Evolutionary conservation across 163 green algal species (phyloP).

Genomic region (Prototheca wickerhamii): DNA sequence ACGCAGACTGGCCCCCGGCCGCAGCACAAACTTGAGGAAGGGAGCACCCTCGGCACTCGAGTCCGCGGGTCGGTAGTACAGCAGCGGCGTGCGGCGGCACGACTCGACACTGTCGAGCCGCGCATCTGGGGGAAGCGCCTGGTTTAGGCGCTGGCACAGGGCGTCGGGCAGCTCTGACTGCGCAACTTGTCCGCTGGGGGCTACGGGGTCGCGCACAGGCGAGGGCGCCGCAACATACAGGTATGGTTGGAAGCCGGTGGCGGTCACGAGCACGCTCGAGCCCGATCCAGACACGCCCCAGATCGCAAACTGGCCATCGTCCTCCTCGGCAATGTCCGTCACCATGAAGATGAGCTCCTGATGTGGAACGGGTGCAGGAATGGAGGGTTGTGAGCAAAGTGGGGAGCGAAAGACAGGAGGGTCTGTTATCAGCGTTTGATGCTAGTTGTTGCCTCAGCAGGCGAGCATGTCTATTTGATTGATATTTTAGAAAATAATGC

Average conservation of each 20-base stretch:
- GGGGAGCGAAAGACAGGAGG: too few relatives aligned
- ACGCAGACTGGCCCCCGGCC: conserved; percentile 18
- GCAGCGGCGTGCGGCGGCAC: conserved; percentile 37
- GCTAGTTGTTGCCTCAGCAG: too few relatives aligned
- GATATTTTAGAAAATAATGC: too few relatives aligned
- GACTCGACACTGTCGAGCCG: conserved; percentile 24
- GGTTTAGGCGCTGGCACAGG: conserved; percentile 1
- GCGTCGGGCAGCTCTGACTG: conserved; percentile 3
- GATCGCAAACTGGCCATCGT: conserved; percentile 33
- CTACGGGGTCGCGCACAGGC: neutral
- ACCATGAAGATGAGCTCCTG: conserved; percentile 42
- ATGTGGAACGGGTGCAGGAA: too few relatives aligned
- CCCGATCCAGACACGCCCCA: conserved; percentile 34
- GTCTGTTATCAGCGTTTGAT: too few relatives aligned
- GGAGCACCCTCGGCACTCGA: conserved; percentile 23
- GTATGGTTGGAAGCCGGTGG: conserved; percentile 50
- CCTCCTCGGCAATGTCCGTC: conserved; percentile 42
- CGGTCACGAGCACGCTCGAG: conserved; percentile 30
- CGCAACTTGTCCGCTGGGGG: neutral
- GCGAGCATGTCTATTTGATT: too few relatives aligned
- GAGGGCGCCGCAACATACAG: conserved; percentile 47
- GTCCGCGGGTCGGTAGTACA: conserved; percentile 39
- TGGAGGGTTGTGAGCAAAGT: too few relatives aligned
- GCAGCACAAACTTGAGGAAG: conserved; percentile 41
- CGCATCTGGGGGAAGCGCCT: conserved; percentile 23